phyloP scores from a whole-genome alignment of 176 grass and related monocot genomes.

The Eremochloa ophiuroides region DNA sequence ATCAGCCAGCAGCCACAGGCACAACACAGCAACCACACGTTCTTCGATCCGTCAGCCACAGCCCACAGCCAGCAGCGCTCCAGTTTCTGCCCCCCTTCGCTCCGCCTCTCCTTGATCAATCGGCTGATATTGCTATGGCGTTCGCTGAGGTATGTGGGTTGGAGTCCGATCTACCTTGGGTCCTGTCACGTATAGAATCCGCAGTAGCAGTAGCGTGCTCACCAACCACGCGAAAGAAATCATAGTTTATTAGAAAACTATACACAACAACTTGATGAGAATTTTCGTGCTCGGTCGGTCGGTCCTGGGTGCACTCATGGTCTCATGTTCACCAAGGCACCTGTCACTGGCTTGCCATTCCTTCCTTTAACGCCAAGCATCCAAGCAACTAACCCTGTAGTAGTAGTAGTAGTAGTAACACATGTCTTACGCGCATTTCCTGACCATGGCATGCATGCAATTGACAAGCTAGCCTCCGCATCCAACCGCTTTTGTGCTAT shows the following conservation, averaged over 20 bases:
- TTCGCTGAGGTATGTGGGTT: constrained; percentile 31
- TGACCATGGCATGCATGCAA: neutral
- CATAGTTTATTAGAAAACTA: neutral
- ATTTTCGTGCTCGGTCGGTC: neutral
- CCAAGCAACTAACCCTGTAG: no score
- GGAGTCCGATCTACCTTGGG: neutral
- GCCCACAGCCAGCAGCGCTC: neutral
- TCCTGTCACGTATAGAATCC: neutral
- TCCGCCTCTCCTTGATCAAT: neutral
- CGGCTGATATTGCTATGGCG: constrained; percentile 12
- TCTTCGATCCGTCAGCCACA: neutral
- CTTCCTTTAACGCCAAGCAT: constrained; percentile 47
- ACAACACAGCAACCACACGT: neutral
- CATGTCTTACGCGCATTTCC: constrained; percentile 4
- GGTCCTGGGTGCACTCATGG: neutral
- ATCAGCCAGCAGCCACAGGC: neutral
- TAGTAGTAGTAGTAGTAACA: no score
- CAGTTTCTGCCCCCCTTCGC: neutral
- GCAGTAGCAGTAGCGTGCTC: neutral
- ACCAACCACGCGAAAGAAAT: neutral
- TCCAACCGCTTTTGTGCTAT: neutral
- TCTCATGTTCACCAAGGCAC: neutral
- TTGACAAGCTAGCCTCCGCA: constrained; percentile 18
- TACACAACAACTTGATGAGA: neutral
- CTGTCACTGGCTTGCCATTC: neutral